Base-by-base conservation (phyloP, 352 stramenopile genomes). In the Phytophthora europaea region DNA sequence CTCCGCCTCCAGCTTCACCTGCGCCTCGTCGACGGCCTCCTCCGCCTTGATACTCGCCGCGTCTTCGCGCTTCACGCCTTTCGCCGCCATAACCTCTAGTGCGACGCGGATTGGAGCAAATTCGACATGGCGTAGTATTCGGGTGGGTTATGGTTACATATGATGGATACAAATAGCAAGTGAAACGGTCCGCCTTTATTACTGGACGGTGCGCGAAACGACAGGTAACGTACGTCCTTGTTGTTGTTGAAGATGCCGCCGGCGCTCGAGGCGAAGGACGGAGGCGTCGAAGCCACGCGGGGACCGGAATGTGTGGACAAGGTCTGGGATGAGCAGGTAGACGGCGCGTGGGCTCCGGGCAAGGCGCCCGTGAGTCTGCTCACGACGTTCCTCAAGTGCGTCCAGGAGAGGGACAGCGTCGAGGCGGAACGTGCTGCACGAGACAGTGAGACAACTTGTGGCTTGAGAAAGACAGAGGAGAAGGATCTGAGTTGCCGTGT, bases 351-450 rank as follows among this genome's bases (percentile, higher is more conserved):
- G 88, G 87, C 83, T 6, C 65, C 67, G 13, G 86, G 85, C 23
- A 93, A 94, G 51, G 82, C 83, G 6, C 76, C 85, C 0, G 67
- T 93, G 67, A 76, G 67, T 63, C 72, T 90, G 51, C 72, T 92
- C 20, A 92, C 79, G 23, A 78, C 73, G 57, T 86, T 91, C 52
- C 67, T 92, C 38, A 77, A 78, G 70, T 77, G 85, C 62, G 69
- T 87, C 12, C 79, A 94, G 51, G 87, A 92, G 38, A 67, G 79
- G 47, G 71, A 96, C 54, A 69, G 85, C 16, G 75, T 85, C 54
- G 53, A 87, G 36, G 82, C 84, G 0, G 84, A 94, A 61, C 61
- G 61, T 18, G 78, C 77, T 5, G 82, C 78, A 10, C 63, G 34
- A 52, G 73, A 88, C 26, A 94, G 87, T 94, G 61, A 57, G 81